Evolutionary conservation across 176 grass and related monocot species (phyloP), one percentile per base, ranked within the genome.

Genomic region (Metroxylon sagu): DNA sequence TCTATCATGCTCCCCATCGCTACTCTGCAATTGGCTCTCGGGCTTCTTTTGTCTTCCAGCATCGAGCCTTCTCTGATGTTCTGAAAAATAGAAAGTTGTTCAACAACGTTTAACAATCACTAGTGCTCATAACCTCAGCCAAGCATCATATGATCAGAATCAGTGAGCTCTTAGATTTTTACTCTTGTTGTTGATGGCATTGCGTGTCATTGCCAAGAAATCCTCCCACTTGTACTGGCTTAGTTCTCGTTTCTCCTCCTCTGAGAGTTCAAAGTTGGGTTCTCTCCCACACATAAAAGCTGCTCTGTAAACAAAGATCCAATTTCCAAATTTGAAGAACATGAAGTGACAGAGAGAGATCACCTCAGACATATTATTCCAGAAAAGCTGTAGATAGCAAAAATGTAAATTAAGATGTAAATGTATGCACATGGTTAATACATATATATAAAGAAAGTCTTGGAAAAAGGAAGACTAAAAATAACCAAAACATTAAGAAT

Each of bases 281-380:
- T 98, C 87, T 75, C 93, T 92, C 70, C 93, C 93, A 65, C 93
- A 98, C 84, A 98, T 89, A 81, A 98, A 98, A 78, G 93, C 93
- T 60, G 93, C 93, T 70, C 93, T 98, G 76, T 48, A 17, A 26
- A 14, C 26, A 26, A 12, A 43, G 25, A 25, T 67, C 8, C 35
- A 3, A 10, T 43, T 43, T 43, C 0, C 35, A 14, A 43, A 12
- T 12, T 43, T 23, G 21, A 5, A 29, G 28, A 29, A 29, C 28
- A 43, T 43, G 6, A 43, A 43, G 35, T 10, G 12, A 43, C 10
- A 7, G 12, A 43, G 35, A 43, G 35, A 43, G 0, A 10, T 43
- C 35, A 43, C 35, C 10, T 14, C 12, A 43, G 35, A 43, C 35
- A 43, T 4, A 29, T 43, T 43, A 43, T 43, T 43, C 35, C 35